Evolutionary conservation across 345 rosid species (phyloP).

Genomic region (Trapa bicornis): DNA sequence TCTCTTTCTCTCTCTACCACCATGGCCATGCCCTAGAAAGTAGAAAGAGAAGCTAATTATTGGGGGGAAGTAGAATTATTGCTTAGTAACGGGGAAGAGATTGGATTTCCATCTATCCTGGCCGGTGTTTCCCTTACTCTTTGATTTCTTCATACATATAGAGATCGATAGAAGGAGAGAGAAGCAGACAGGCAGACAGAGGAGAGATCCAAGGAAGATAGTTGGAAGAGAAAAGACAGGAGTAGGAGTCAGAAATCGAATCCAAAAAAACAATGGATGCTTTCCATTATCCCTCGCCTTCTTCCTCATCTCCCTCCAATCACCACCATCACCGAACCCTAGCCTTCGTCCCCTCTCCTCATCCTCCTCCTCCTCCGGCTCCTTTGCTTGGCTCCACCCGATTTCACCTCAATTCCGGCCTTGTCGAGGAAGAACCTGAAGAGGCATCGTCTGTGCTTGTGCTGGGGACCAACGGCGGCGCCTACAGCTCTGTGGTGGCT

Average conservation of each 20-base stretch:
- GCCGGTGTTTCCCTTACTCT: neutral
- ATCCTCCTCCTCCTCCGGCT: conserved; percentile 15
- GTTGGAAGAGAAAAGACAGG: too few relatives aligned
- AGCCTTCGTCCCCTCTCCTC: conserved; percentile 7
- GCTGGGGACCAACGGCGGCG: conserved; percentile 7
- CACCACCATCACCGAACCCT: neutral
- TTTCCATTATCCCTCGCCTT: conserved; percentile 9
- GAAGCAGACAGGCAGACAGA: neutral
- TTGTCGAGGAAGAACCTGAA: neutral
- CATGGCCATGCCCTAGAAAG: conserved; percentile 3
- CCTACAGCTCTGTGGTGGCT: conserved; percentile 3
- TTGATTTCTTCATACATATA: neutral
- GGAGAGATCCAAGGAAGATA: neutral
- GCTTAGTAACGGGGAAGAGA: neutral
- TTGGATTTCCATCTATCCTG: neutral
- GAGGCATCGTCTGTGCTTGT: neutral
- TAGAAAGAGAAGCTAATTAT: neutral
- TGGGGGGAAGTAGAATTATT: neutral
- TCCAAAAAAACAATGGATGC: neutral
- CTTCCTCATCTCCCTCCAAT: conserved; percentile 19
- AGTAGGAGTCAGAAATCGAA: too few relatives aligned
- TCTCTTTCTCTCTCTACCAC: neutral
- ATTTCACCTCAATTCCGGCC: conserved; percentile 11
- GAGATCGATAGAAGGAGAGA: neutral
- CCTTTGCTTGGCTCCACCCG: conserved; percentile 22